These are phyloP conservation scores for Phytophthora melonis DNA, from an alignment of 352 stramenopile species.

Conservation along the genomic window DNA sequence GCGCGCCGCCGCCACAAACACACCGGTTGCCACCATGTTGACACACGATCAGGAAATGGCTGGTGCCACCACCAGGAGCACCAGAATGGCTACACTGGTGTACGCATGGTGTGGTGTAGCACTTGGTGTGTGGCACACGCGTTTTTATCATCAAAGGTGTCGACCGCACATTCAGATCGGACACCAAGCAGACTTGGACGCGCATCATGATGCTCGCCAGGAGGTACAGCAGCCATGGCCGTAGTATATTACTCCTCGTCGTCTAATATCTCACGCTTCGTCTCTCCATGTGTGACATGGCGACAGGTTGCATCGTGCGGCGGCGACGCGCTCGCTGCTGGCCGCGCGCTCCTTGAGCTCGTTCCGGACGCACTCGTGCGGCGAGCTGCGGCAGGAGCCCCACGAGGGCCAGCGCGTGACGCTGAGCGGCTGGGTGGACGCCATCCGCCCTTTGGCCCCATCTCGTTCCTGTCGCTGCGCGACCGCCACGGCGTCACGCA, in stretches of 20 bases:
- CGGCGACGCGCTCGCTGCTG: conserved; percentile 11
- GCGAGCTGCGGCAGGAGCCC: conserved; percentile 66
- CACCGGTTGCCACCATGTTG: conserved; percentile 58
- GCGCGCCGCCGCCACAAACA: conserved; percentile 53
- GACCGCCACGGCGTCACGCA: conserved; percentile 85
- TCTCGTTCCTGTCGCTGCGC: conserved; percentile 85
- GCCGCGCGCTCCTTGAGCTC: conserved; percentile 43
- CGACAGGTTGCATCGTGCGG: conserved; percentile 29
- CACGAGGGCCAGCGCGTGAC: conserved; percentile 67
- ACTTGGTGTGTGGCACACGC: background rate
- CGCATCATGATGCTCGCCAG: conserved; percentile 38
- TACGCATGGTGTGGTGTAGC: background rate
- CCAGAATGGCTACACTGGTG: conserved; percentile 27
- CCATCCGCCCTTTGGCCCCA: conserved; percentile 78
- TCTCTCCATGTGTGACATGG: background rate
- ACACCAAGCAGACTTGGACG: conserved; percentile 22
- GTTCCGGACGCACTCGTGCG: conserved; percentile 82
- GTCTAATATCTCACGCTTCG: no score
- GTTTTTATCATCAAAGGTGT: conserved; percentile 28
- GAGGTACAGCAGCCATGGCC: conserved; percentile 22
- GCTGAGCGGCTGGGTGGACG: conserved; percentile 85
- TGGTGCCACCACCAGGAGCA: conserved; percentile 9
- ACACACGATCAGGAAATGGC: conserved; percentile 26
- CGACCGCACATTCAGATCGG: conserved; percentile 22
- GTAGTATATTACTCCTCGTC: no score